Evolutionary conservation across 2,329 filamentous ascomycete species (phyloP).

Genomic region (Botrytis galanthina): DNA sequence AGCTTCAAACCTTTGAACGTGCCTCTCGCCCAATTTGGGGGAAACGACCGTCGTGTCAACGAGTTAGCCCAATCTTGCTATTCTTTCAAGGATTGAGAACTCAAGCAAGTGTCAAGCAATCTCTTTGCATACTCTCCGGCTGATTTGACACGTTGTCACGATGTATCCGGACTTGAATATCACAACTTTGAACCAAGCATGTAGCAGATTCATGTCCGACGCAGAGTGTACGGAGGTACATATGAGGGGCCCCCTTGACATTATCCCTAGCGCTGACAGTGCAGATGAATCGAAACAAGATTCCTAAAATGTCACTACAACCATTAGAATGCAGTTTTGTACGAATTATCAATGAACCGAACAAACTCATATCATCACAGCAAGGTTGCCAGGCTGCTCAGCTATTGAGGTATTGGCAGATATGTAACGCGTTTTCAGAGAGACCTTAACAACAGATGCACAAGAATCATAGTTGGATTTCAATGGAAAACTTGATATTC

Average conservation of each 20-base stretch:
- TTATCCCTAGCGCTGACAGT: not conserved
- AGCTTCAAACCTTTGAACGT: conserved; percentile 1
- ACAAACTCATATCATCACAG: not conserved
- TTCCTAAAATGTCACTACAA: not conserved
- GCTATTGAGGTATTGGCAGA: not conserved
- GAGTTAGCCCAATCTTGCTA: not conserved
- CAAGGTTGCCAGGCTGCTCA: not conserved
- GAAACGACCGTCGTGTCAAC: conserved; percentile 7
- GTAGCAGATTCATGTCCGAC: not conserved
- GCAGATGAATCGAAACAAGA: not conserved
- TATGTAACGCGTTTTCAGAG: not conserved
- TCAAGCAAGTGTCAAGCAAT: not conserved
- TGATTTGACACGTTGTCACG: conserved; percentile 10
- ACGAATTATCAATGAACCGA: not conserved
- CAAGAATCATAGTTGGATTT: not conserved
- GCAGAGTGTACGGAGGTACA: not conserved
- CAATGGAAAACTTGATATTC: not conserved
- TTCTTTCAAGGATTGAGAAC: not conserved
- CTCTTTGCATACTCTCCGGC: not conserved
- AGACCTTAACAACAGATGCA: not conserved
- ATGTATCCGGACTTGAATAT: not conserved
- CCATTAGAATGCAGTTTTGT: not conserved
- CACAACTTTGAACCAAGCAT: not conserved
- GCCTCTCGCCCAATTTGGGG: conserved; percentile 15
- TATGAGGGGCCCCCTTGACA: not conserved